Evolutionary conservation across 2,329 filamentous ascomycete species (phyloP).

Genomic region (Penicillium digitatum): DNA sequence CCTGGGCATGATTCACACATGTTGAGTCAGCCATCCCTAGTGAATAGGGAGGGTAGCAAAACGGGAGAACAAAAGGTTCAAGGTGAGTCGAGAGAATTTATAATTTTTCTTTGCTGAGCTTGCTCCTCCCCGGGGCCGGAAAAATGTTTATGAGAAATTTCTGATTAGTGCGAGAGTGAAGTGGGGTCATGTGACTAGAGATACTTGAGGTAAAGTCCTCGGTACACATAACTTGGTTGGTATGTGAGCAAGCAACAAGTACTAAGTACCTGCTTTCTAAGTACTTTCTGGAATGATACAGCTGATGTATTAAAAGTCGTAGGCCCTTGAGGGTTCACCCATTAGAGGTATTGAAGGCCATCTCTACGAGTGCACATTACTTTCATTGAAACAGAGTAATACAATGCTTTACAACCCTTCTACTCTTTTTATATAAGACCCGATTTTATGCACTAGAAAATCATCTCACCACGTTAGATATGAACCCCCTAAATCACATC

Average conservation of each 20-base stretch:
- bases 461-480: neutral
- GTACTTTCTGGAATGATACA: neutral
- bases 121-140: constrained; percentile 21
- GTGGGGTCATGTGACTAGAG: neutral
- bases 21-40: constrained; percentile 20
- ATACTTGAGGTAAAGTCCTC: accelerated
- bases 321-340: neutral
- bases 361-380: neutral
- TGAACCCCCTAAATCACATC: neutral
- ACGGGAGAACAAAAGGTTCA: neutral
- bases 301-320: neutral
- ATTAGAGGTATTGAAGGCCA: neutral
- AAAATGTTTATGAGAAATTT: constrained; percentile 16
- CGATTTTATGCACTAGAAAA: neutral
- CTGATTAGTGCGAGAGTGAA: constrained; percentile 1
- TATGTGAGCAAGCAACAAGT: neutral
- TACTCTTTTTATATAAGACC: neutral
- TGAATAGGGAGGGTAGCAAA: constrained; percentile 7
- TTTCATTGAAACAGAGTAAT: neutral
- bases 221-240: neutral
- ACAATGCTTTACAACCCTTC: neutral
- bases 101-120: constrained; percentile 21
- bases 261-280: accelerated
- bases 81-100: constrained; percentile 10
- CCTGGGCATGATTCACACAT: constrained; percentile 21